phyloP scores from a whole-genome alignment of 2,329 filamentous ascomycete genomes.

The Colletotrichum orbiculare region DNA sequence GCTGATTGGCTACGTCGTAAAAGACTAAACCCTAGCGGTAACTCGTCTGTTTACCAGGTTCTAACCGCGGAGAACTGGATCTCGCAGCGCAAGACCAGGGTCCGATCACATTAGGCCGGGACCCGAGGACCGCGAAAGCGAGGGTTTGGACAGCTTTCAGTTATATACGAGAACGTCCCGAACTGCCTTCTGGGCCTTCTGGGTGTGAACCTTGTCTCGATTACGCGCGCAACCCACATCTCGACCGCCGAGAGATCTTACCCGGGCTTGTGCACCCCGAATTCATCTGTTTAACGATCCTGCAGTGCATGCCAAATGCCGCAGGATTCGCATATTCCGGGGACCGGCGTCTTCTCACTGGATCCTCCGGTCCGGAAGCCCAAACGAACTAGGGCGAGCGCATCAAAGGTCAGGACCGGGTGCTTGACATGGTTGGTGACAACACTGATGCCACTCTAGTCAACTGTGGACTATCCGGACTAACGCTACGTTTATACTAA shows the following conservation, averaged over 20 bases:
- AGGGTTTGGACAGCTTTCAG: too few species aligned
- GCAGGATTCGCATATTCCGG: slow-evolving; percentile 26
- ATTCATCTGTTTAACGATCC: background rate
- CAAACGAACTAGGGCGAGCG: slow-evolving; percentile 28
- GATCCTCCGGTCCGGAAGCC: slow-evolving; percentile 16
- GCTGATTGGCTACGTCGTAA: slow-evolving; percentile 17
- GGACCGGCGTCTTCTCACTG: slow-evolving; percentile 29
- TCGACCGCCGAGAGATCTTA: too few species aligned
- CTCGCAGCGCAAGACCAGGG: slow-evolving; percentile 11
- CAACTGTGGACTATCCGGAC: slow-evolving; percentile 8
- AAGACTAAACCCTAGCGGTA: slow-evolving; percentile 5
- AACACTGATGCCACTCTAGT: slow-evolving; percentile 29
- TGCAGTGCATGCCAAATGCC: slow-evolving; percentile 6
- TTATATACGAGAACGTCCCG: background rate
- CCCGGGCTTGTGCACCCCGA: background rate
- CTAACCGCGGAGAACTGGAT: background rate
- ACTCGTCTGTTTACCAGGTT: background rate
- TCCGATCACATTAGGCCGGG: background rate
- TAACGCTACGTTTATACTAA: slow-evolving; percentile 11
- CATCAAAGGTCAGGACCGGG: slow-evolving; percentile 35
- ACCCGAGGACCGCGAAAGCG: slow-evolving; percentile 11
- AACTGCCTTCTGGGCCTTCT: slow-evolving; percentile 1
- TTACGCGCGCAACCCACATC: too few species aligned
- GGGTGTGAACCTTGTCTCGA: background rate
- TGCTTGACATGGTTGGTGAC: slow-evolving; percentile 36